phyloP scores from a whole-genome alignment of 2,329 filamentous ascomycete genomes.

The Chalara sp. region DNA sequence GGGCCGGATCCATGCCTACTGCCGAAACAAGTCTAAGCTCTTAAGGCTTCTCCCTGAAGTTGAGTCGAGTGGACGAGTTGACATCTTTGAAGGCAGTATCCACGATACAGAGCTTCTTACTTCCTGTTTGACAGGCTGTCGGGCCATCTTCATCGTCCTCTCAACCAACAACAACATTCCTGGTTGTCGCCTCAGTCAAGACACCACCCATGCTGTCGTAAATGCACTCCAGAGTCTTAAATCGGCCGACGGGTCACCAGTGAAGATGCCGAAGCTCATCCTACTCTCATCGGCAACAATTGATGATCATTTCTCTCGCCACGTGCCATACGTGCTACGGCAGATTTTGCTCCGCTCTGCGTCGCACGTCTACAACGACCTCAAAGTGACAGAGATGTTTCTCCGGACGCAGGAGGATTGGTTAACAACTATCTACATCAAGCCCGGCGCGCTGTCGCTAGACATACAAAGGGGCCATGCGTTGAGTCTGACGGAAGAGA shows the following conservation, averaged over 20 bases:
- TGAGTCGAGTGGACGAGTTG: constrained; percentile 25
- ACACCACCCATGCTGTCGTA: constrained; percentile 31
- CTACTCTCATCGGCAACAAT: constrained; percentile 37
- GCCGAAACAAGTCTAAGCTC: constrained; percentile 36
- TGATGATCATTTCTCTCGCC: constrained; percentile 30
- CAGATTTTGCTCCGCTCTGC: constrained; percentile 25
- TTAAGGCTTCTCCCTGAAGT: constrained; percentile 27
- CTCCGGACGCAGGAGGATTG: constrained; percentile 22
- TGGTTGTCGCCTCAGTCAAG: constrained; percentile 30
- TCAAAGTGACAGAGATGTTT: constrained; percentile 28
- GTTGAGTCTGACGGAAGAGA: constrained; percentile 31
- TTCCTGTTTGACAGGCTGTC: constrained; percentile 28
- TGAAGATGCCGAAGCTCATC: constrained; percentile 32
- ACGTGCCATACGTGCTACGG: constrained; percentile 24
- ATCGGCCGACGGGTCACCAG: neutral
- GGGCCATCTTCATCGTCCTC: constrained; percentile 34
- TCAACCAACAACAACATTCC: constrained; percentile 39
- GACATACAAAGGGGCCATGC: constrained; percentile 30
- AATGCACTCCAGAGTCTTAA: constrained; percentile 27
- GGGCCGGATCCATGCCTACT: constrained; percentile 34
- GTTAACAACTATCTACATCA: neutral
- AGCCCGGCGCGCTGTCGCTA: neutral
- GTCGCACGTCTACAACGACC: constrained; percentile 33
- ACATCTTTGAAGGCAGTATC: constrained; percentile 36
- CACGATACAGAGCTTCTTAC: constrained; percentile 31